A percentile compares a stretch with the other conserved stretches of the same genome.
These are phyloP conservation scores for Chlamydomonas sp. DNA, from an alignment of 139 green algal species.

Conservation along the genomic window DNA sequence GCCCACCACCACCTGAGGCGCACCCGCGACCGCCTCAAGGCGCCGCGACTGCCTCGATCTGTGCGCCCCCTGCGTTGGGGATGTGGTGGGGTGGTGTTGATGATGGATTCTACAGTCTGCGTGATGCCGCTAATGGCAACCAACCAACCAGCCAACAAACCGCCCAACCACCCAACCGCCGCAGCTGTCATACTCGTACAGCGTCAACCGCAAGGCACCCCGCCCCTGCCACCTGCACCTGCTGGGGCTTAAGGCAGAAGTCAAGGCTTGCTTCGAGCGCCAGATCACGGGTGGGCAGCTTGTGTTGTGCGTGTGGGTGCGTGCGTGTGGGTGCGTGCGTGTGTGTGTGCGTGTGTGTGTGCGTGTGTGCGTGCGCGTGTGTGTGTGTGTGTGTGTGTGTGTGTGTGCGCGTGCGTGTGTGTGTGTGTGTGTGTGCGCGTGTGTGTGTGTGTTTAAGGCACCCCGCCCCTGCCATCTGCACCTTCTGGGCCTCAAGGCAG, in stretches of 20 bases:
- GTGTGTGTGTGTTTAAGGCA: neutral
- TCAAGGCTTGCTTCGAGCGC: neutral
- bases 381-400: neutral
- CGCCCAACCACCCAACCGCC: no score
- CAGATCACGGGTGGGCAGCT: slow-evolving; percentile 1
- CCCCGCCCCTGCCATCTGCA: slow-evolving; percentile 4
- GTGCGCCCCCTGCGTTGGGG: neutral
- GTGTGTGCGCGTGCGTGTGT: neutral
- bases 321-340: no score
- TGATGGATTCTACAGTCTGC: neutral
- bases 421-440: neutral
- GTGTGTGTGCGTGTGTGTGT: neutral
- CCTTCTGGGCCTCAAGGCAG: slow-evolving; percentile 2
- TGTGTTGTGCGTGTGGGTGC: neutral
- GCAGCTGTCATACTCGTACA: slow-evolving; percentile 7
- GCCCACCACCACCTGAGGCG: no score
- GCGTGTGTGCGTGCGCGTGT: neutral
- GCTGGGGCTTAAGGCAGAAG: slow-evolving; percentile 1
- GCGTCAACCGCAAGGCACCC: neutral
- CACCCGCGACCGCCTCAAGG: no score
- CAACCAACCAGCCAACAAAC: no score
- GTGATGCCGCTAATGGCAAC: neutral
- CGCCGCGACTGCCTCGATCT: no score
- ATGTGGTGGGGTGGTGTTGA: neutral
- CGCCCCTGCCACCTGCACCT: slow-evolving; percentile 10